phyloP scores from a whole-genome alignment of 2,329 filamentous ascomycete species.

The Curvularia eragrostidis region DNA sequence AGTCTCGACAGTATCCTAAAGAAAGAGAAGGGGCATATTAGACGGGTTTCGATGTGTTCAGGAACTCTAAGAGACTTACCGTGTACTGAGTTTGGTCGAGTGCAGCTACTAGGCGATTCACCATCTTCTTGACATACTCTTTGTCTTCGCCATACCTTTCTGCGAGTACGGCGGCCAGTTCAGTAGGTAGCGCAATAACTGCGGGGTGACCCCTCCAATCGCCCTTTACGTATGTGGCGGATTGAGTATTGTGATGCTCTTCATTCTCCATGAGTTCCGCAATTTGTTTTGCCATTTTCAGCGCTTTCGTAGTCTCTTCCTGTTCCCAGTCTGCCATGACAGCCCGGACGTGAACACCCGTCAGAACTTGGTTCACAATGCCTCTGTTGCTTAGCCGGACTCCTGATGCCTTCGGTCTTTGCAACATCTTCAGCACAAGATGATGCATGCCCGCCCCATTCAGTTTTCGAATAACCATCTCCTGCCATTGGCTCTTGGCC shows the following conservation, averaged over 20 bases:
- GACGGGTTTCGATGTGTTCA: background rate
- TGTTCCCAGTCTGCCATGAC: slow-evolving; percentile 46
- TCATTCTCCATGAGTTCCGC: slow-evolving; percentile 51
- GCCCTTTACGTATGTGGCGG: slow-evolving; percentile 21
- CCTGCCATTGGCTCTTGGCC: slow-evolving; percentile 19
- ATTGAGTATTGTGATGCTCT: slow-evolving; percentile 44
- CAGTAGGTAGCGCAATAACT: slow-evolving; percentile 53
- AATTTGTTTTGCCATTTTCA: slow-evolving; percentile 49
- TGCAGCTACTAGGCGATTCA: slow-evolving; percentile 48
- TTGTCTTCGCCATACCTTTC: slow-evolving; percentile 48
- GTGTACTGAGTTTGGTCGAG: slow-evolving; percentile 34
- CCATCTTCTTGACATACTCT: slow-evolving; percentile 51
- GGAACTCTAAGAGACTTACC: slow-evolving; percentile 17
- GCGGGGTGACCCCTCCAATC: slow-evolving; percentile 39
- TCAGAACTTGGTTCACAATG: slow-evolving; percentile 46
- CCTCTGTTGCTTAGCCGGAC: slow-evolving; percentile 27
- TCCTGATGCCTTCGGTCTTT: slow-evolving; percentile 35
- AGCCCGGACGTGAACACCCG: slow-evolving; percentile 46
- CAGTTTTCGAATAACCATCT: slow-evolving; percentile 32
- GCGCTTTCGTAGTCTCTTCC: slow-evolving; percentile 47
- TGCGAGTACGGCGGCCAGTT: slow-evolving; percentile 52
- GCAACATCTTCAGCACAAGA: slow-evolving; percentile 40
- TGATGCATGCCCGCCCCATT: slow-evolving; percentile 30
- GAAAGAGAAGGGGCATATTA: background rate
- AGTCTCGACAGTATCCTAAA: slow-evolving; percentile 17